phyloP scores from a whole-genome alignment of 106 monocot genomes.

The Amphibolis antarctica region DNA sequence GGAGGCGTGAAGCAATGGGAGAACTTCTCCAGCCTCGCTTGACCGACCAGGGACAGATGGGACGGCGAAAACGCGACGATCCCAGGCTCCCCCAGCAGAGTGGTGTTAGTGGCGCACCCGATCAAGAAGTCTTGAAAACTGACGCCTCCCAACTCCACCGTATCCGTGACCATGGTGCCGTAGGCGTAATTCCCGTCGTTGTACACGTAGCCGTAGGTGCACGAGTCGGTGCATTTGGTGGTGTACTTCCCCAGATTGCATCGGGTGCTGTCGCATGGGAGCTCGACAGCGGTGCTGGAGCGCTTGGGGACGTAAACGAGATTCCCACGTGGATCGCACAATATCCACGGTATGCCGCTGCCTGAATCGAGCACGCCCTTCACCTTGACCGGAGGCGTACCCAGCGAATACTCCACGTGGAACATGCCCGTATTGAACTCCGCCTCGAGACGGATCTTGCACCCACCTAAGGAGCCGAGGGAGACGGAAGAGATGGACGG shows the following conservation, averaged over 20 bases:
- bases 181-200: constrained; percentile 3
- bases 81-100: neutral
- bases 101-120: constrained; percentile 2
- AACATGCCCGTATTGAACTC: too few relatives aligned
- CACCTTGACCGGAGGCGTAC: neutral
- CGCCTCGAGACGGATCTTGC: too few relatives aligned
- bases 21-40: neutral
- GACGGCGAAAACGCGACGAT: neutral
- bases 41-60: neutral
- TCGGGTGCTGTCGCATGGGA: neutral
- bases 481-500: too few relatives aligned
- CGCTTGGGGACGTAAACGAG: neutral
- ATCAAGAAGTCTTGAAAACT: neutral
- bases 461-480: too few relatives aligned
- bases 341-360: neutral
- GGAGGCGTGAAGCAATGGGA: neutral
- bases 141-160: neutral
- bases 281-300: neutral
- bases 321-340: neutral
- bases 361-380: constrained; percentile 1
- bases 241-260: constrained; percentile 2
- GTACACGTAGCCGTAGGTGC: constrained; percentile 3
- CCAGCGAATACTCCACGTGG: neutral
- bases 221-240: constrained; percentile 1
- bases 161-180: neutral